These are phyloP conservation scores for Panellus pusillus DNA, from an alignment of 768 basidiomycete species.

Conservation along the genomic window DNA sequence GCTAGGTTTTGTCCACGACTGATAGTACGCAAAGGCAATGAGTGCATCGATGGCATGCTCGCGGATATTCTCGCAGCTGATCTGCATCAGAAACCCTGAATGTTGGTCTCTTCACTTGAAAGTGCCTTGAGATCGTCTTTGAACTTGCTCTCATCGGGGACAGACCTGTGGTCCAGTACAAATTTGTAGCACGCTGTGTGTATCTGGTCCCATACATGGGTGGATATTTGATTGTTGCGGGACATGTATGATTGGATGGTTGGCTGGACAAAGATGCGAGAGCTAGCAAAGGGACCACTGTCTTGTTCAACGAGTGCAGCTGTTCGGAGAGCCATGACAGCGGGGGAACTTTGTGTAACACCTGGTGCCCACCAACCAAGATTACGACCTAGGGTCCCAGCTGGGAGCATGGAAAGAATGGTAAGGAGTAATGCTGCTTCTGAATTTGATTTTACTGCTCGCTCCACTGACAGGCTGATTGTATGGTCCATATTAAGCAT, in stretches of 20 bases:
- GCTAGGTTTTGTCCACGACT: too few species aligned
- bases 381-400: slow-evolving; percentile 19
- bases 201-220: slow-evolving; percentile 2
- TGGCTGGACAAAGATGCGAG: slow-evolving; percentile 21
- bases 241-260: slow-evolving; percentile 24
- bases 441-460: neutral
- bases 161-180: slow-evolving; percentile 11
- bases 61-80: too few species aligned
- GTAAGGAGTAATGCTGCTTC: neutral
- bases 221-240: slow-evolving; percentile 7
- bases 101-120: neutral
- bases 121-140: neutral
- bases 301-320: slow-evolving; percentile 7
- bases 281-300: neutral
- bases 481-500: neutral
- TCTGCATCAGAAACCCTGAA: slow-evolving; percentile 14
- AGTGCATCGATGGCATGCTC: too few species aligned
- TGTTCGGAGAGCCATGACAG: slow-evolving; percentile 7
- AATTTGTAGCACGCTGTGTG: slow-evolving; percentile 16
- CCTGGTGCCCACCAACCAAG: slow-evolving; percentile 14
- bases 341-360: slow-evolving; percentile 1
- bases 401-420: slow-evolving; percentile 24
- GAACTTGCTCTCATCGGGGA: neutral
- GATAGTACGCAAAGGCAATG: too few species aligned
- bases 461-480: neutral